phyloP scores from a whole-genome alignment of 257 asterid species.

The Paulownia fortunei region DNA sequence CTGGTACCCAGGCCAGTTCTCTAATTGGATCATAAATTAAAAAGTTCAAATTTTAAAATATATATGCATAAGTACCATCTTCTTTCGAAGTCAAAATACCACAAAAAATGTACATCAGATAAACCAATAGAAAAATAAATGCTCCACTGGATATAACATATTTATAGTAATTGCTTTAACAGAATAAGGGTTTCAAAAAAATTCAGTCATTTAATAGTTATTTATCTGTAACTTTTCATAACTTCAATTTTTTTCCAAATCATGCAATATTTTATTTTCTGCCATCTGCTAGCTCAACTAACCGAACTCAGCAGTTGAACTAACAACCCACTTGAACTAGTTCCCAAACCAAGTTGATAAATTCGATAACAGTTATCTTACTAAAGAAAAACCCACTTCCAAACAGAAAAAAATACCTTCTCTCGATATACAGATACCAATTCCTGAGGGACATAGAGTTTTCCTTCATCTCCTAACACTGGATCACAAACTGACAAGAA shows the following conservation, averaged over 20 bases:
- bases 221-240: neutral
- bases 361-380: constrained; percentile 8
- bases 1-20: neutral
- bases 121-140: neutral
- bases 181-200: neutral
- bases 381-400: neutral
- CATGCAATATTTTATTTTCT: neutral
- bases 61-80: neutral
- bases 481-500: constrained; percentile 93
- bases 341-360: neutral
- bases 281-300: constrained; percentile 2
- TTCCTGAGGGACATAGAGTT: constrained; percentile 92
- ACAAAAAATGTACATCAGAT: neutral
- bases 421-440: constrained; percentile 90
- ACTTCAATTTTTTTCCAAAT: constrained; percentile 5
- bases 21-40: neutral
- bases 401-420: constrained; percentile 61
- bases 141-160: neutral
- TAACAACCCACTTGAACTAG: constrained; percentile 10
- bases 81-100: neutral
- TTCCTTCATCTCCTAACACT: constrained; percentile 98
- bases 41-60: neutral
- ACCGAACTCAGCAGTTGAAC: neutral
- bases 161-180: constrained; percentile 13
- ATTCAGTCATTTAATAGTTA: neutral